Evolutionary conservation across 441 rosid genomes (phyloP).

Genomic region (Pelargonium australe): DNA sequence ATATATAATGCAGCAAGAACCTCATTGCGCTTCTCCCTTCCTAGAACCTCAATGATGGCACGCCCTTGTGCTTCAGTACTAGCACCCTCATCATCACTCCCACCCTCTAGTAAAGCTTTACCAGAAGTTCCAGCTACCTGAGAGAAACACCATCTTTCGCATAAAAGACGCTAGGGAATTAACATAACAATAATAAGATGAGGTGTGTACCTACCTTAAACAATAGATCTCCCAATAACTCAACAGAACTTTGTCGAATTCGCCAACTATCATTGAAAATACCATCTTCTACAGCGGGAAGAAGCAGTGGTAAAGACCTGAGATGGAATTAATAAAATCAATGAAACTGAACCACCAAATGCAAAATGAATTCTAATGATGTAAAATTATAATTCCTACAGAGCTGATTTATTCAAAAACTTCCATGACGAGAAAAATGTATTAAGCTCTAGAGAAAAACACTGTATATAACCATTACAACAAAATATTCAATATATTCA

Average conservation of each 20-base stretch:
- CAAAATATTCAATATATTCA: background rate
- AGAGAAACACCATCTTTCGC: conserved; percentile 13
- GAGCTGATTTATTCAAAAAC: background rate
- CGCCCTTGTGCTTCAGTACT: conserved; percentile 99
- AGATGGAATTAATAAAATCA: conserved; percentile 15
- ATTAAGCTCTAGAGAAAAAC: background rate
- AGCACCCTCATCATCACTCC: conserved; percentile 99
- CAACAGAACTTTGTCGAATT: conserved; percentile 98
- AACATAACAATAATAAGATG: background rate
- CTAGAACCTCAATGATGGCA: conserved; percentile 96
- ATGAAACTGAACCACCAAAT: background rate
- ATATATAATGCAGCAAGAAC: conserved; percentile 96
- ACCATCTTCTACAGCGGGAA: conserved; percentile 99
- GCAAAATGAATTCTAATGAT: background rate
- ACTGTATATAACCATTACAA: background rate
- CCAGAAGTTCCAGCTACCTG: conserved; percentile 99
- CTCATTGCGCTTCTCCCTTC: conserved; percentile 94
- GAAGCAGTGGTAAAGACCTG: conserved; percentile 97
- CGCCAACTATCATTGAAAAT: conserved; percentile 99
- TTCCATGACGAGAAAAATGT: background rate
- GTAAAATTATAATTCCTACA: background rate
- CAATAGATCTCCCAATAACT: conserved; percentile 90
- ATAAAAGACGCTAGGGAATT: conserved; percentile 14
- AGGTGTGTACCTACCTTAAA: conserved; percentile 61
- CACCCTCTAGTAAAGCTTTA: conserved; percentile 98